Base-by-base conservation (phyloP, 768 basidiomycete genomes). In the Lactarius hengduanensis region DNA sequence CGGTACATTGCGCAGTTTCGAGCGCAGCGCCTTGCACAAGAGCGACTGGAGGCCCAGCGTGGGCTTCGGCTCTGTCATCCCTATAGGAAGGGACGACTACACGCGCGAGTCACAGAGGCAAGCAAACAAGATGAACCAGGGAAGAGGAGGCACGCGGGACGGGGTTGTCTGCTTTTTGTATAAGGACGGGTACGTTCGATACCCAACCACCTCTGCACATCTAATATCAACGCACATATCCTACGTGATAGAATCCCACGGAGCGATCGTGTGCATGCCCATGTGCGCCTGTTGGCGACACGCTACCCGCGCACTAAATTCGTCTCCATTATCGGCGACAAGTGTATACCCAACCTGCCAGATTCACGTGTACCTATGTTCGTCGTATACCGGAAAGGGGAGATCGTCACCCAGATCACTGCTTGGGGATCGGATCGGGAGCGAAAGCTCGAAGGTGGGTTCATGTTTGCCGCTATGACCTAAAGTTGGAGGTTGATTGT, bases 281-380 rank as follows among this genome's bases (percentile, higher is more conserved):
- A 96, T 60, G 77, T 98, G 32, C 81, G 80, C 5, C 81, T 80
- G 0, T 81, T 99, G 6, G 94, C 97, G 2, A 80, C 80, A n/a
- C 85, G 86, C 61, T 90, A 96, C 75, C 92, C 95, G 2, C 88
- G 89, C 57, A 92, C 95, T 13, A 98, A 98, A 78, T 97, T 99
- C 71, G 90, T 98, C 67, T 94, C 92, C 13, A 98, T 98, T 71
- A 86, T 95, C 4, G 94, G 95, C 43, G 86, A 92, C 78, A 94
- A 94, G 76, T 96, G 94, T 79, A 97, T 99, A 71, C 88, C 92
- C n/a, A 90, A 98, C 77, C 87, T 98, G 41, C 96, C 96, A 16
- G 97, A 98, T 72, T 81, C 85, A 43, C 87, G 94, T 60, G 78
- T 94, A 47, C 97, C 97, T 1, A 98, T 96, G 82, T 79, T 98